Percentiles rank a stretch among this genome's conserved stretches.
Evolutionary conservation across 805 yeast genomes (phyloP).

Genomic region (Pichia phayaonensis): DNA sequence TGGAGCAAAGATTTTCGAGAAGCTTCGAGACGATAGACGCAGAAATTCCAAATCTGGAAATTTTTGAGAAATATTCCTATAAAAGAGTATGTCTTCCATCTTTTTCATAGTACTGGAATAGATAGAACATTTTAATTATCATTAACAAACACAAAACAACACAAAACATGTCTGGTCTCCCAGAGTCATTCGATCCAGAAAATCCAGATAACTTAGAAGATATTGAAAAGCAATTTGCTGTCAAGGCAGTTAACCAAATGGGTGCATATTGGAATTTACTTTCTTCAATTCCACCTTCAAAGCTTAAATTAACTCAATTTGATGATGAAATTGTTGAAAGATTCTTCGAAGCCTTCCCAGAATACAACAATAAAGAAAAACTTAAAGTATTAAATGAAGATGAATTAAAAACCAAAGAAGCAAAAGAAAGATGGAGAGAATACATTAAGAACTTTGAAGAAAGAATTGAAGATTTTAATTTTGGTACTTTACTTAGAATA

Average conservation of each 20-base stretch:
- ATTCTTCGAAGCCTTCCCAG: slow-evolving; percentile 77
- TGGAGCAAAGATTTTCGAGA: not conserved
- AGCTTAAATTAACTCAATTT: slow-evolving; percentile 59
- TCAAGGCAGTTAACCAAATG: slow-evolving; percentile 92
- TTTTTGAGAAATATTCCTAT: not conserved
- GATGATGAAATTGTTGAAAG: slow-evolving; percentile 64
- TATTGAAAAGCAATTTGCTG: slow-evolving; percentile 96
- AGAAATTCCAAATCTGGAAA: not conserved
- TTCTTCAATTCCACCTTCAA: slow-evolving; percentile 68
- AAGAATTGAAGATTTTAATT: slow-evolving; percentile 80
- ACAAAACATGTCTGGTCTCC: slow-evolving; percentile 9
- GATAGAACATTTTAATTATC: not conserved
- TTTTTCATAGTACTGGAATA: too few relatives aligned
- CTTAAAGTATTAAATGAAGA: slow-evolving; percentile 61
- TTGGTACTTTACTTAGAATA: slow-evolving; percentile 88
- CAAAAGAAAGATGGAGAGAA: slow-evolving; percentile 87
- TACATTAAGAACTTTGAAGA: slow-evolving; percentile 79
- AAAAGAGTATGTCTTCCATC: not conserved
- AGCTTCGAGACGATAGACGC: slow-evolving; percentile 3
- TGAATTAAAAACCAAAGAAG: slow-evolving; percentile 69
- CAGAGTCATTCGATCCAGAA: slow-evolving; percentile 49
- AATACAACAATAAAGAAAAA: slow-evolving; percentile 54
- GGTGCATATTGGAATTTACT: slow-evolving; percentile 87
- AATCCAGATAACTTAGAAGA: slow-evolving; percentile 91
- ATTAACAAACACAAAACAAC: not conserved